Base-by-base conservation (phyloP, 441 rosid genomes). In the Dalechampia spathulata region DNA sequence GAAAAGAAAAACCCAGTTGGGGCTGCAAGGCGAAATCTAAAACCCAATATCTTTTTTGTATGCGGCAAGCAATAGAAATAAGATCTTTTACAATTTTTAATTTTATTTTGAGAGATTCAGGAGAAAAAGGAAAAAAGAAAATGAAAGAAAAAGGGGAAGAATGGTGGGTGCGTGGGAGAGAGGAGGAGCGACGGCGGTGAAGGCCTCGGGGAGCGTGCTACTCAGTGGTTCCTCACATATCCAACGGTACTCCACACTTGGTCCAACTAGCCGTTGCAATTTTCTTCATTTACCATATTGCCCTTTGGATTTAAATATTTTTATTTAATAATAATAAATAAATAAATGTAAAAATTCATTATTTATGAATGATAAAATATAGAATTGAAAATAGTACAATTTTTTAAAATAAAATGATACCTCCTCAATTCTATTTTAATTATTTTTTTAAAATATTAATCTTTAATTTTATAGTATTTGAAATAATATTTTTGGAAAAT, bases 181-280 rank as follows among this genome's bases (percentile, higher is more conserved):
- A n/a, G 11, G 12, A 17, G n/a, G 38, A 0, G 26, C 8, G 2
- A 43, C 7, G 53, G 13, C 25, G 0, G 44, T 0, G 43, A 4
- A 37, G 0, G 44, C 55, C 8, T 50, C 20, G 58, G 53, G 47
- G 53, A 57, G 63, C 52, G 68, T 64, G 68, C 36, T 32, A 3
- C 8, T 4, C n/a, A n/a, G n/a, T n/a, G 8, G 34, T 30, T 30
- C 34, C 34, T 28, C 48, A 45, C 32, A 21, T 36, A 23, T 40
- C 42, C 61, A 48, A 48, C 37, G 56, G 39, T 14, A 32, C 63
- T 7, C 4, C 12, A 37, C 64, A 17, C 59, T 7, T 30, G 8
- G 22, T 45, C 64, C 42, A 52, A 65, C 64, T 65, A 65, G 69
- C 69, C 69, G 64, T 65, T 65, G 30, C 3, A 10, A 3, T 2